Percentiles rank a stretch among this genome's conserved stretches.
Conservation (phyloP, 176 grass and related monocot species). For the Oryza rufipogon region DNA sequence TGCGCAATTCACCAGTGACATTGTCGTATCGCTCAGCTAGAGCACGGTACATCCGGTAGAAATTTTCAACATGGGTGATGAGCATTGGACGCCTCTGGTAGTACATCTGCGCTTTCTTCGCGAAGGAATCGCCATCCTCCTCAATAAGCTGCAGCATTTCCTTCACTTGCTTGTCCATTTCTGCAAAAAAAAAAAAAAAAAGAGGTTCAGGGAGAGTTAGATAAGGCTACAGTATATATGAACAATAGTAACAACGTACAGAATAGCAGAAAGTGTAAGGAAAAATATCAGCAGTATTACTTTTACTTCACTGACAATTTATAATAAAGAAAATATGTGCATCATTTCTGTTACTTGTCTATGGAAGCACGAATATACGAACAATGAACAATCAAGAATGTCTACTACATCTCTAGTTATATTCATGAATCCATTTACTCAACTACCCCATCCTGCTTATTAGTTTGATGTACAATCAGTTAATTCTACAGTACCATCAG, state of each 20-base stretch:
- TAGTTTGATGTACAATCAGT: constrained; percentile 15
- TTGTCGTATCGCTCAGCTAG: constrained; percentile 78
- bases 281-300: not conserved
- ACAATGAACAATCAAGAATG: constrained; percentile 17
- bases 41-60: constrained; percentile 76
- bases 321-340: not conserved
- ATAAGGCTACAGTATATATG: not conserved
- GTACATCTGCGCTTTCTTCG: constrained; percentile 82
- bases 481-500: not conserved
- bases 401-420: not conserved
- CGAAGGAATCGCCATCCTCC: constrained; percentile 68
- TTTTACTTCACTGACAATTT: not conserved
- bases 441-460: constrained; percentile 14
- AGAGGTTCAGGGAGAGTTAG: constrained; percentile 24
- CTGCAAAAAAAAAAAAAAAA: constrained; percentile 16
- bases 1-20: constrained; percentile 70
- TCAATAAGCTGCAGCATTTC: constrained; percentile 78
- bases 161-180: constrained; percentile 76
- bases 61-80: constrained; percentile 62
- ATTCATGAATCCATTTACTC: not conserved
- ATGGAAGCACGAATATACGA: constrained; percentile 11
- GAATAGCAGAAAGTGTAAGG: not conserved
- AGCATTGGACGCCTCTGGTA: constrained; percentile 73
- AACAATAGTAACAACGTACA: not conserved
- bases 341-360: not conserved